Base-by-base conservation (phyloP, 768 basidiomycete genomes). In the Mycena alexandri region DNA sequence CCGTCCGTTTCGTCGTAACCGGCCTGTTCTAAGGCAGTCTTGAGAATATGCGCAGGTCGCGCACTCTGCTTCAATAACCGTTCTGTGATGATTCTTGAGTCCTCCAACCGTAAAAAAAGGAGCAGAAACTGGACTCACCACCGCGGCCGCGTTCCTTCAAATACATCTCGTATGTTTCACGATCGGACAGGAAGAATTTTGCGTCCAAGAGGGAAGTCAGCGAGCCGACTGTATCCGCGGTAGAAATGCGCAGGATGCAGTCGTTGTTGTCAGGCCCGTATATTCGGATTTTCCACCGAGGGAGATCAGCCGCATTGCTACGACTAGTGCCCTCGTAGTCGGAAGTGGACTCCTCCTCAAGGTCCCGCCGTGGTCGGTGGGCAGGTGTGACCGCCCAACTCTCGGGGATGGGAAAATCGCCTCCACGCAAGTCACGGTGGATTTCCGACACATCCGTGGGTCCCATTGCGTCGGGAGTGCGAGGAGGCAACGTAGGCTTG, bases 1-100 rank as follows among this genome's bases (percentile, higher is more conserved):
- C 90, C 89, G 75, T 99, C 97, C 16, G 87, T 86, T n/a, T 89
- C 85, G 57, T 92, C 90, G 71, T 95, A 98, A 0, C 97, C 96
- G 2, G 95, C 95, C 75, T 97, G 94, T 71, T 92, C 88, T 65
- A 98, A 81, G 43, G 94, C 85, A 36, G 93, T 85, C 65, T 89
- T 86, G 21, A 97, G 90, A 65, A 98, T 94, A 33, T 88, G 86
- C 0, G 95, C 90, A 0, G 96, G 97, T 42, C 87, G 82, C 78
- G 98, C 97, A 0, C 88, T 89, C 12, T 87, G 86, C 6, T 88
- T 88, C 55, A 99, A 81, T 48, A 95, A 83, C 12, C 97, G 90
- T 74, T 99, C 96, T 97, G 74, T 14, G 21, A 36, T 62, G 24
- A 59, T 19, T 43, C 3, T 56, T n/a, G 3, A 29, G 24, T 56